These are phyloP conservation scores for Fusarium tanahbumbuense DNA, from an alignment of 2,329 filamentous ascomycete genomes.

Conservation along the genomic window DNA sequence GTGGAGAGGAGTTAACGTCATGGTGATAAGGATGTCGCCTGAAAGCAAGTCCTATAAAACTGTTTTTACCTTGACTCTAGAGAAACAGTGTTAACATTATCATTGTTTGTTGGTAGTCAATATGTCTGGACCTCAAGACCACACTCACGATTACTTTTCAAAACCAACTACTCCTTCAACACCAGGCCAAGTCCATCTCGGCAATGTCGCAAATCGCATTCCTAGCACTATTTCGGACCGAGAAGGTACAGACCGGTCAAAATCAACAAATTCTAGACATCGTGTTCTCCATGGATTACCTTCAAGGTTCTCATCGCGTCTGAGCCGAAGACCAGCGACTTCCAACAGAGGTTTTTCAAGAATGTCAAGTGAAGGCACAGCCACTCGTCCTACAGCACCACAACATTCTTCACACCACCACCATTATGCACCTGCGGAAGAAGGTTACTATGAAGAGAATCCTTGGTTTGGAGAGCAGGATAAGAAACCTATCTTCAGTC, in stretches of 20 bases:
- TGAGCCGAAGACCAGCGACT: constrained; percentile 2
- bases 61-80: neutral
- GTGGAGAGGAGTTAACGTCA: constrained; percentile 15
- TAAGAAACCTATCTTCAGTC: constrained; percentile 37
- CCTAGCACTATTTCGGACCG: constrained; percentile 21
- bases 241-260: neutral
- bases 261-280: constrained; percentile 2
- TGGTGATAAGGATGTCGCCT: neutral
- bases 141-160: constrained; percentile 26
- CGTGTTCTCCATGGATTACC: constrained; percentile 5
- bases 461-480: constrained; percentile 34
- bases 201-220: constrained; percentile 22
- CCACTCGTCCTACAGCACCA: neutral
- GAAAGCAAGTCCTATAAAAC: constrained; percentile 4
- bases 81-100: neutral
- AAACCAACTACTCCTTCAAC: constrained; percentile 14
- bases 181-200: constrained; percentile 22
- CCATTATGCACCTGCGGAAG: constrained; percentile 29
- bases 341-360: neutral
- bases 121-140: constrained; percentile 8
- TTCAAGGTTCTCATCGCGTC: constrained; percentile 4
- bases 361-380: neutral
- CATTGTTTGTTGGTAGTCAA: accelerated
- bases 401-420: constrained; percentile 4
- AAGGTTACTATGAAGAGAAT: constrained; percentile 33